These are phyloP conservation scores for Mikania micrantha DNA, from an alignment of 129 eudicot species.

Conservation along the genomic window DNA sequence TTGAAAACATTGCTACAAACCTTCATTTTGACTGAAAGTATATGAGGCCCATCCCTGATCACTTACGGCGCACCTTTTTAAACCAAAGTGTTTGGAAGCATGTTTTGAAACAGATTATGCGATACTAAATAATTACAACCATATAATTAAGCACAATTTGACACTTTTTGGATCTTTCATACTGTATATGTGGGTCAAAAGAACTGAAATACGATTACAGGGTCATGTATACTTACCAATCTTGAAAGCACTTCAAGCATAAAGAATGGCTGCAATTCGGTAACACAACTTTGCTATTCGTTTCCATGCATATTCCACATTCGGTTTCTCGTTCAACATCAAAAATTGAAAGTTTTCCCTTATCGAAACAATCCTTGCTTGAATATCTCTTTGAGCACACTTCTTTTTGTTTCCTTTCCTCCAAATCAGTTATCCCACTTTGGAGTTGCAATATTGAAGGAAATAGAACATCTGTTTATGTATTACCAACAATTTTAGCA, in stretches of 20 bases:
- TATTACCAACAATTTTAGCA: constrained; percentile 3
- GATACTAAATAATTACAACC: neutral
- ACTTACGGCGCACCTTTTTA: no score
- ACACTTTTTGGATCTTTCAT: no score
- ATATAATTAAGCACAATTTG: neutral
- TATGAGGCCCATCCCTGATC: no score
- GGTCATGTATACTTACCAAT: constrained; percentile 41
- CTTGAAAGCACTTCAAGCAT: constrained; percentile 65
- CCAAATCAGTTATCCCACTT: constrained; percentile 71
- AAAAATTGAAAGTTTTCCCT: constrained; percentile 30
- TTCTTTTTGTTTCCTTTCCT: constrained; percentile 68
- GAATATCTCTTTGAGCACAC: constrained; percentile 45
- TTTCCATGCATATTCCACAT: constrained; percentile 87
- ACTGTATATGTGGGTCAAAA: no score
- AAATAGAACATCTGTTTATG: constrained; percentile 54
- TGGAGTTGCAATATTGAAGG: constrained; percentile 84
- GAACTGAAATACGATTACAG: neutral
- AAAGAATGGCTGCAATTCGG: constrained; percentile 68
- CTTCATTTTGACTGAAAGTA: no score
- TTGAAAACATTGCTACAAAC: no score
- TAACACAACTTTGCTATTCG: constrained; percentile 45
- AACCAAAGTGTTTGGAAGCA: neutral
- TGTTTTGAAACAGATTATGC: neutral
- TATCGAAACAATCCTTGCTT: constrained; percentile 32
- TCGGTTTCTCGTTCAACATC: constrained; percentile 73